Evolutionary conservation across 1,139 yeast genomes (phyloP), one percentile per base, ranked within the genome.

Genomic region (Yamadazyma mexicana): DNA sequence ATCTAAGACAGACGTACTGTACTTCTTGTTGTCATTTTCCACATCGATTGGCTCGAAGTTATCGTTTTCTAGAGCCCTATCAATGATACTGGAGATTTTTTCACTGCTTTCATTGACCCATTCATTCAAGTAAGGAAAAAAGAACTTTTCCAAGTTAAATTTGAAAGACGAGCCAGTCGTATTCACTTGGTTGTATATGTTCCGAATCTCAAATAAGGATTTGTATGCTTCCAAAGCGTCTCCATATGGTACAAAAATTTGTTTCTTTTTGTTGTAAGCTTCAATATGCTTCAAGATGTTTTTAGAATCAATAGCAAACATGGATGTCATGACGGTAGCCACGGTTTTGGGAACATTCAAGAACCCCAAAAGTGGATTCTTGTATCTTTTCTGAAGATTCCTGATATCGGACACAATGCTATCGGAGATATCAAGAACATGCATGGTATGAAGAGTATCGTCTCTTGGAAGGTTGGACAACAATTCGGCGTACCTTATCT

Each of bases 401-500:
- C 72, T 67, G 11, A 84, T 76, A 35, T 74, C 74, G 3, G 62
- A 61, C 10, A 81, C 69, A 15, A 87, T 71, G 28, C 60, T 59
- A 39, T 82, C 83, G 2, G 84, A 79, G 12, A 84, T 69, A 36
- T 79, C 75, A 34, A 80, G 69, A 5, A 86, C 71, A 58, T 85
- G 87, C 22, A 72, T 54, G 10, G 83, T 64, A 40, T 68, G 77
- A 14, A 85, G 62, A 0, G 83, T 68, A 41, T 73, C 69, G 52
- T 85, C 91, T 43, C 87, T 66, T 0, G 95, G 94, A 17, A 85
- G 63, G n/a, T 64, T 64, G 7, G 73, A 66, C 24, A 86, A 64
- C 16, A 81, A 57, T 8, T 74, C 73, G 12, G 81, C 80, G 52
- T 87, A 87, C 48, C 81, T 73, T 3, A 59, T 50, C 46, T 82